These are phyloP conservation scores for Talaromyces amestolkiae DNA, from an alignment of 2,329 filamentous ascomycete species.

Conservation along the genomic window DNA sequence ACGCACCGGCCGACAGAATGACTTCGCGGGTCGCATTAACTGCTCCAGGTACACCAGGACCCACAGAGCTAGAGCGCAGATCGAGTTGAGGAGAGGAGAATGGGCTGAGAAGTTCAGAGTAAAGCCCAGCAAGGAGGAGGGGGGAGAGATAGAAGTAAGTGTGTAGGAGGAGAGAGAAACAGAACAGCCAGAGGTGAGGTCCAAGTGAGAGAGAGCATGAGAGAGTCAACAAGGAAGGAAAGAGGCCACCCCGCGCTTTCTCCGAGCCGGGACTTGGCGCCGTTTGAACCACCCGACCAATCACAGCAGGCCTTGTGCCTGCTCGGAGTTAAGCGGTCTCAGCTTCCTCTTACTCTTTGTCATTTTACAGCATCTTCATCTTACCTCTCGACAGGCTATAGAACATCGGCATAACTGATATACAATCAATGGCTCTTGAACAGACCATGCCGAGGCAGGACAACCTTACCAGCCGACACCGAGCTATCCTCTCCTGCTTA, in stretches of 20 bases:
- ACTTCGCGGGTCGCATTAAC: constrained; percentile 50
- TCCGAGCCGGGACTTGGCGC: constrained; percentile 7
- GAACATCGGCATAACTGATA: background rate
- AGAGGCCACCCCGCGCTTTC: constrained; percentile 13
- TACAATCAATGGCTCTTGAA: background rate
- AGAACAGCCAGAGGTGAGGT: constrained; percentile 3
- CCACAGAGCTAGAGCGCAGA: constrained; percentile 32
- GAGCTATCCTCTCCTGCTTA: background rate
- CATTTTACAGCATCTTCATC: background rate
- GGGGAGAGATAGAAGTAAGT: too few relatives aligned
- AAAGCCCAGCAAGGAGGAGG: background rate
- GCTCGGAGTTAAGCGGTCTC: background rate
- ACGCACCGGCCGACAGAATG: constrained; percentile 58
- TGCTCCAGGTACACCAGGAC: constrained; percentile 21
- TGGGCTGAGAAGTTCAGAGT: background rate
- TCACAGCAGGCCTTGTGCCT: background rate
- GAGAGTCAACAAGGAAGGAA: constrained; percentile 8
- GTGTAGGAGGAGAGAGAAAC: constrained; percentile 12
- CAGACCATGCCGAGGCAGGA: background rate
- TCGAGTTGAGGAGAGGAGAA: constrained; percentile 23
- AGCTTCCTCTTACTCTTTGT: too few relatives aligned
- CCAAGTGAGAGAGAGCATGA: background rate
- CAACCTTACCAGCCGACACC: background rate
- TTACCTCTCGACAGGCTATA: background rate
- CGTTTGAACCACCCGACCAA: background rate